phyloP scores from a whole-genome alignment of 1,284 basidiomycete species.

The Somion occarium region DNA sequence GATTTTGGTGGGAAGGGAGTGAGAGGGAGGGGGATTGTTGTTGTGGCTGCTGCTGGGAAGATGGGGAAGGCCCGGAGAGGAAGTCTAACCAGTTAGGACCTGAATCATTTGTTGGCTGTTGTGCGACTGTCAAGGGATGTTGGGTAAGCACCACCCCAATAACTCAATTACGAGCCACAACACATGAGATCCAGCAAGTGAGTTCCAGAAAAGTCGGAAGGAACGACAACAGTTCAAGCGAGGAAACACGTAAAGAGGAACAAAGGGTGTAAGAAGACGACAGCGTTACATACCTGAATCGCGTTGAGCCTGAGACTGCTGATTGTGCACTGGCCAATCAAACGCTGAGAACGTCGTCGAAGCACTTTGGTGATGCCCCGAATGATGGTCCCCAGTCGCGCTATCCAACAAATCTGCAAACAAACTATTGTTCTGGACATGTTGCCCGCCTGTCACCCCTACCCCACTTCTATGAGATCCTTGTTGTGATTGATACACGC shows the following conservation, averaged over 20 bases:
- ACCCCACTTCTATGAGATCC: too few species aligned
- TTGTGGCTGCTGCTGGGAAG: conserved; percentile 1
- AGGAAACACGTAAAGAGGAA: background rate
- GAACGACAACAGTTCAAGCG: background rate
- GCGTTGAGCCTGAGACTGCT: conserved; percentile 16
- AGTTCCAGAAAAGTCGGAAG: background rate
- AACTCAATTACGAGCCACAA: too few species aligned
- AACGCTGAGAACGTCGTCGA: conserved; percentile 18
- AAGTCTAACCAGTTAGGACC: conserved; percentile 24
- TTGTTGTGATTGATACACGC: background rate
- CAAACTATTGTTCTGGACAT: conserved; percentile 12
- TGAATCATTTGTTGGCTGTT: conserved; percentile 7
- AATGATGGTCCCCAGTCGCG: conserved; percentile 12
- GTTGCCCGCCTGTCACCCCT: conserved; percentile 3
- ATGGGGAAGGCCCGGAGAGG: conserved; percentile 12
- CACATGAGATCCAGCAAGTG: too few species aligned
- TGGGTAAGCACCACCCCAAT: background rate
- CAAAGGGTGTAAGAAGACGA: too few species aligned
- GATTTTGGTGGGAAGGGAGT: conserved; percentile 14
- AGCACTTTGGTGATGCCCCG: conserved; percentile 7
- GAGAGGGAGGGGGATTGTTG: background rate
- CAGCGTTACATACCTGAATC: conserved; percentile 8
- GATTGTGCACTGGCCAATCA: conserved; percentile 25
- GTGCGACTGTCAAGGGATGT: conserved; percentile 5
- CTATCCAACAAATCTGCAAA: conserved; percentile 20